phyloP scores from a whole-genome alignment of 2,329 filamentous ascomycete species.

The Sordariomycetes sp. region DNA sequence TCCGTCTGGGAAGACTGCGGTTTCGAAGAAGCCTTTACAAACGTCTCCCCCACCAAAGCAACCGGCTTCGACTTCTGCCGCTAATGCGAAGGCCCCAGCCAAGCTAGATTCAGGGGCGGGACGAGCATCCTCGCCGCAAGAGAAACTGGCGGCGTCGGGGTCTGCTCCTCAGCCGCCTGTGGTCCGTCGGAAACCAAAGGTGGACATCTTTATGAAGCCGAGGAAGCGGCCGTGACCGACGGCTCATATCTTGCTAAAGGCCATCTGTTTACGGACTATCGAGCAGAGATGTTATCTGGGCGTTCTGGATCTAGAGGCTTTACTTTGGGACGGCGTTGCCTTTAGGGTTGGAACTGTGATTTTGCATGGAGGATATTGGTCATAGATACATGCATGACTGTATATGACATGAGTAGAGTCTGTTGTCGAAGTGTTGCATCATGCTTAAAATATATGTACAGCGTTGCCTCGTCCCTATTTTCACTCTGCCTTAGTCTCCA shows the following conservation, averaged over 20 bases:
- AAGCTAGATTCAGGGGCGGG: neutral
- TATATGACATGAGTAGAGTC: neutral
- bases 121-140: neutral
- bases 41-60: neutral
- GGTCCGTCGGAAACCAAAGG: slow-evolving; percentile 2
- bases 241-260: neutral
- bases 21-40: neutral
- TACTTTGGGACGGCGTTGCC: neutral
- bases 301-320: neutral
- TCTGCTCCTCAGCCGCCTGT: neutral
- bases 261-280: neutral
- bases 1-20: neutral
- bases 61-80: neutral
- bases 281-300: neutral
- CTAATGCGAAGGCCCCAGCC: neutral
- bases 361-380: neutral
- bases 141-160: neutral
- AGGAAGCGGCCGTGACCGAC: neutral
- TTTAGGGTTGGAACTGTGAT: neutral
- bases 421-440: neutral
- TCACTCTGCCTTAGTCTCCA: neutral
- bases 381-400: neutral
- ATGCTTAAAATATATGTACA: neutral
- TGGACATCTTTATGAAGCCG: slow-evolving; percentile 5
- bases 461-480: neutral